phyloP scores from a whole-genome alignment of 2,329 filamentous ascomycete genomes.

The Pseudocercospora eumusae region DNA sequence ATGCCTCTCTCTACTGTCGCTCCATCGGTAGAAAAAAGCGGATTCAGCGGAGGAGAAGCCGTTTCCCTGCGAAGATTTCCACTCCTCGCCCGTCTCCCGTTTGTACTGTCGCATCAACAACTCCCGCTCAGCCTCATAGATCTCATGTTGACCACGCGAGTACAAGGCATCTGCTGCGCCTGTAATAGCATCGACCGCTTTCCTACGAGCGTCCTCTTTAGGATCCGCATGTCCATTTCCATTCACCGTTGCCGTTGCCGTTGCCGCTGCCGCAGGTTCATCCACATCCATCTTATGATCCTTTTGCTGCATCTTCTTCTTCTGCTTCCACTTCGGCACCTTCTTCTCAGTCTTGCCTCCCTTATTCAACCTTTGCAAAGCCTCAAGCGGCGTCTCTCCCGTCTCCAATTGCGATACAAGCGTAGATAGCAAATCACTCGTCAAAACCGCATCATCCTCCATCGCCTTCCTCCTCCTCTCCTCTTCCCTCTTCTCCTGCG shows the following conservation, averaged over 20 bases:
- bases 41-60: conserved; percentile 22
- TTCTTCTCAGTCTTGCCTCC: conserved; percentile 55
- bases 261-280: conserved; percentile 23
- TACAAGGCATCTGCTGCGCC: conserved; percentile 86
- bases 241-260: conserved; percentile 17
- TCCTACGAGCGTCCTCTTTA: conserved; percentile 67
- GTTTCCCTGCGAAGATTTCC: conserved; percentile 55
- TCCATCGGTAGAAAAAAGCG: conserved; percentile 78
- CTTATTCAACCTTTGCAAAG: conserved; percentile 69
- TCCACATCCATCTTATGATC: conserved; percentile 74
- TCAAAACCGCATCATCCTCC: conserved; percentile 72
- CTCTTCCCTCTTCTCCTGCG: conserved; percentile 79
- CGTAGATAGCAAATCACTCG: conserved; percentile 69
- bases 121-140: conserved; percentile 89
- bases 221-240: conserved; percentile 57
- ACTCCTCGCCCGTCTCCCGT: conserved; percentile 83
- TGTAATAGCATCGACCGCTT: conserved; percentile 78
- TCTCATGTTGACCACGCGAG: conserved; percentile 78
- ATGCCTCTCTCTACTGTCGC: conserved; percentile 75
- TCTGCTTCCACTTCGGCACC: conserved; percentile 64
- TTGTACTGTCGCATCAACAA: conserved; percentile 78
- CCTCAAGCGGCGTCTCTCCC: conserved; percentile 85
- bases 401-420: conserved; percentile 74
- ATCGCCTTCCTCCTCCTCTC: conserved; percentile 71
- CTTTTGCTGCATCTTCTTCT: conserved; percentile 53